phyloP scores from a whole-genome alignment of 805 yeast genomes.

The Ogataea dorogensis region DNA sequence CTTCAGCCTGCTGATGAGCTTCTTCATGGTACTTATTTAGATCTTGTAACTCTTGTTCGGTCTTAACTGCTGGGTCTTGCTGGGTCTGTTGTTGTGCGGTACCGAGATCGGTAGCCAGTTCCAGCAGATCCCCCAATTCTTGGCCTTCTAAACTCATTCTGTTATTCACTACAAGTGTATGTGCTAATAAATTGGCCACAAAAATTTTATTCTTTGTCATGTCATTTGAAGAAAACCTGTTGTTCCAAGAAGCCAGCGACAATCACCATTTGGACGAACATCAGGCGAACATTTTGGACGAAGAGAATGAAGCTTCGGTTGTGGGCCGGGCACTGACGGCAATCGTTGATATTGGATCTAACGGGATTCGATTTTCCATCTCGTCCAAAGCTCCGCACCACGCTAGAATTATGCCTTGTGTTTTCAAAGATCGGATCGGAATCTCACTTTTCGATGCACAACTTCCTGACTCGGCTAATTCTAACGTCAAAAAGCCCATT shows the following conservation, averaged over 20 bases:
- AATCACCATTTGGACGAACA: slow-evolving; percentile 31
- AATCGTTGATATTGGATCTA: slow-evolving; percentile 75
- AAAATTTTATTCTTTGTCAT: slow-evolving; percentile 15
- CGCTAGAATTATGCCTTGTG: slow-evolving; percentile 75
- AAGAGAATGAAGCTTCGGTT: slow-evolving; percentile 50
- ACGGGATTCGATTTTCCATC: slow-evolving; percentile 70
- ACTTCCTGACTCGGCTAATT: slow-evolving; percentile 34
- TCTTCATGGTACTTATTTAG: slow-evolving; percentile 12
- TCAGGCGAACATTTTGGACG: slow-evolving; percentile 16
- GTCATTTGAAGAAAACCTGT: slow-evolving; percentile 31
- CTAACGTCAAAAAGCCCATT: slow-evolving; percentile 45
- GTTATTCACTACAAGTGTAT: not conserved
- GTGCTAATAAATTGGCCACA: slow-evolving; percentile 4
- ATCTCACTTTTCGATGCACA: slow-evolving; percentile 68
- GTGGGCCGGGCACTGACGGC: slow-evolving; percentile 60
- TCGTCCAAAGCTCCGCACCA: slow-evolving; percentile 67
- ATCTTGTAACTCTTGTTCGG: slow-evolving; percentile 18
- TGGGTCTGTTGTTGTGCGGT: slow-evolving; percentile 13
- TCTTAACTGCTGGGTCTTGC: slow-evolving; percentile 13
- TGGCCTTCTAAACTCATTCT: slow-evolving; percentile 13
- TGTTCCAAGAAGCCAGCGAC: slow-evolving; percentile 30
- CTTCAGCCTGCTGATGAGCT: slow-evolving; percentile 4
- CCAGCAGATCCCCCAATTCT: slow-evolving; percentile 14
- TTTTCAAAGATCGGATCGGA: slow-evolving; percentile 71
- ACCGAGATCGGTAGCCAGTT: slow-evolving; percentile 15